Conservation (phyloP, 176 grass and related monocot species). For the Triticum aestivum region IWGSC_CS_RefSeq_v2.1 NC_057799.1:494880056-494880555, state of each 20-base stretch:
- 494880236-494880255: not conserved
- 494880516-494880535: not conserved
- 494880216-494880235: not conserved
- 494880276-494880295: not conserved
- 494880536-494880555: slow-evolving; percentile 49
- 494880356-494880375: not conserved
- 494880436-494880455: not conserved
- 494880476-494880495: not conserved
- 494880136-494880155: slow-evolving; percentile 35
- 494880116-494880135: slow-evolving; percentile 46
- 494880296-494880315: not conserved
- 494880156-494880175: slow-evolving; percentile 69
- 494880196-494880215: not conserved
- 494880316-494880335: slow-evolving; percentile 10
- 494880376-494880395: not conserved
- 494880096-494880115: slow-evolving; percentile 78
- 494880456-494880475: not conserved
- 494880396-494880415: not conserved
- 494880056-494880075: slow-evolving; percentile 97
- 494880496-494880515: not conserved
- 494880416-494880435: not conserved
- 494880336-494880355: not conserved
- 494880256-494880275: not conserved
- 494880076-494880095: slow-evolving; percentile 94
- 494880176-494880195: slow-evolving; percentile 70